Percentiles rank a stretch among this genome's conserved stretches.
Evolutionary conservation across 371 early-diverging fungal genomes (phyloP).

Genomic region (Conidiobolus coronatus): DNA sequence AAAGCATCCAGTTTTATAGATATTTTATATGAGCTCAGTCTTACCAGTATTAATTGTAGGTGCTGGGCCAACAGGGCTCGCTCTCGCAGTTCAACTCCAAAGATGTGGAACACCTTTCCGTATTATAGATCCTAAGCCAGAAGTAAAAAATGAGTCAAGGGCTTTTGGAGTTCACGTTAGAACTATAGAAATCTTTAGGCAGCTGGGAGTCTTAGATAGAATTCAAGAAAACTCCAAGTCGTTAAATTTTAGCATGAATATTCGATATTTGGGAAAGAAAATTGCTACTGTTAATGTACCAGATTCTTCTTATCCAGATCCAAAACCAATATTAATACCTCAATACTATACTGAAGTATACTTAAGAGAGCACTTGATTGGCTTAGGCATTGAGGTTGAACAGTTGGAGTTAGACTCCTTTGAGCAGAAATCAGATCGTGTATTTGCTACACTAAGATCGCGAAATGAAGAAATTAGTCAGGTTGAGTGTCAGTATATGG

Average conservation of each 20-base stretch:
- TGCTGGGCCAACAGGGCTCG: too few species aligned
- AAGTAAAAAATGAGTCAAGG: neutral
- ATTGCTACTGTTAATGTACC: neutral
- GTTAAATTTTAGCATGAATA: neutral
- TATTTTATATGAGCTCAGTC: too few species aligned
- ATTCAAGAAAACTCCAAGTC: neutral
- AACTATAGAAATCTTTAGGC: neutral
- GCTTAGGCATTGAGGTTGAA: slow-evolving; percentile 1
- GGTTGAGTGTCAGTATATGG: slow-evolving; percentile 9
- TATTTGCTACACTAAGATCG: neutral
- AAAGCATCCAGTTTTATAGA: too few species aligned
- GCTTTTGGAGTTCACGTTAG: neutral
- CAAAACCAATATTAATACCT: slow-evolving; percentile 1
- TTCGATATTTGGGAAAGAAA: neutral
- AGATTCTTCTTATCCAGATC: slow-evolving; percentile 1
- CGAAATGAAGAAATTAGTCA: slow-evolving; percentile 5
- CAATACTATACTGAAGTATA: neutral
- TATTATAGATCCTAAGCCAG: neutral
- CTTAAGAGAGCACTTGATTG: slow-evolving; percentile 4
- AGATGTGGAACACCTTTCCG: too few species aligned
- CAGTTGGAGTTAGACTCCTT: neutral
- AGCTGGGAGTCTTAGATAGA: neutral
- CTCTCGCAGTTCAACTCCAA: too few species aligned
- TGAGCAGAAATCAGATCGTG: neutral
- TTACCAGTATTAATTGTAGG: too few species aligned